phyloP scores from a whole-genome alignment of 108 stramenopile species.

The Skeletonema costatum region DNA sequence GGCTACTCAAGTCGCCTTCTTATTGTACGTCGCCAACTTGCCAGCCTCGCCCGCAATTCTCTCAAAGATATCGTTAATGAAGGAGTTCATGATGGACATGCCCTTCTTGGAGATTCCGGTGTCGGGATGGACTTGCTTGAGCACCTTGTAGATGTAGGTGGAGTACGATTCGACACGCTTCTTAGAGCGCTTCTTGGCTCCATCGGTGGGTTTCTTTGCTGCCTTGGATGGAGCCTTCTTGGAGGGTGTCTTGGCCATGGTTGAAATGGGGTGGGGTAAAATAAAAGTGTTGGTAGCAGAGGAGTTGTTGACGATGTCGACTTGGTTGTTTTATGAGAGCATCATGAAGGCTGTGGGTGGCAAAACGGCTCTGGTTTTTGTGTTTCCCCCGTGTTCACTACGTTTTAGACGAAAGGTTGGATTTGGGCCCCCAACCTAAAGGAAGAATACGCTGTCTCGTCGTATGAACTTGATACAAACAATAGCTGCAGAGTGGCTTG shows the following conservation, averaged over 20 bases:
- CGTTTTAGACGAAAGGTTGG: slow-evolving; percentile 4
- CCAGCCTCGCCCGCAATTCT: slow-evolving; percentile 84
- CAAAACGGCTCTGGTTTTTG: slow-evolving; percentile 14
- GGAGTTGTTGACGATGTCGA: no score
- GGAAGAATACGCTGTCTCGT: no score
- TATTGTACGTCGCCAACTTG: slow-evolving; percentile 1
- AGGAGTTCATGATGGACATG: slow-evolving; percentile 96
- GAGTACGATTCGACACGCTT: slow-evolving; percentile 86
- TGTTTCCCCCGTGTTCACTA: no score
- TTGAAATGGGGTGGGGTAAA: background rate
- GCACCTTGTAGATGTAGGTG: slow-evolving; percentile 59
- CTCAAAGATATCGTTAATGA: slow-evolving; percentile 61
- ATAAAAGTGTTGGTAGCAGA: no score
- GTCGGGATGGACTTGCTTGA: slow-evolving; percentile 76
- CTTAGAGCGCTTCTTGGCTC: slow-evolving; percentile 48
- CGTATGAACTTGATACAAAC: no score
- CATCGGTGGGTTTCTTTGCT: slow-evolving; percentile 43
- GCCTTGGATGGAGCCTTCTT: slow-evolving; percentile 63
- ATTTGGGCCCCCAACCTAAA: no score
- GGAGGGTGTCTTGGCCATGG: slow-evolving; percentile 75
- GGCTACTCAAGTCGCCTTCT: slow-evolving; percentile 84
- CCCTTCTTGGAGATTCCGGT: slow-evolving; percentile 94
- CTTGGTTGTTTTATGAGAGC: no score
- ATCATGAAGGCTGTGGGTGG: no score
- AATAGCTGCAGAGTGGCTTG: no score